Evolutionary conservation across 2,329 filamentous ascomycete genomes (phyloP), one percentile per base, ranked within the genome.

Genomic region (Alternaria gansuensis): DNA sequence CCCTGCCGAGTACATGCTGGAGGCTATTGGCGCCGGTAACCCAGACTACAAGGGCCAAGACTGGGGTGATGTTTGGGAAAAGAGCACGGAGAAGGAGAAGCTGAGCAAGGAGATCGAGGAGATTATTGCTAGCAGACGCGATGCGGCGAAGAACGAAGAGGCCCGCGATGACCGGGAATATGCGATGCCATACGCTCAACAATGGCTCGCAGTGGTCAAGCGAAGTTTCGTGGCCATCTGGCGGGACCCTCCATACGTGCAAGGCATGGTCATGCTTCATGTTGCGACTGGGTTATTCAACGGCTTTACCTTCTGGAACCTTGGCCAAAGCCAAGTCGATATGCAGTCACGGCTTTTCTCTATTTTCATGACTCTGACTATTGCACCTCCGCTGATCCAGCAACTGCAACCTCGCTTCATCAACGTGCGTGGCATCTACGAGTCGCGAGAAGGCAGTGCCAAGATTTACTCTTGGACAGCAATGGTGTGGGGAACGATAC

Each of bases 401-500:
- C 90, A 93, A 67, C 81, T 93, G 0, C 89, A 93, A 69, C 91
- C 91, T 0, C 85, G 86, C 5, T 93, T 90, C 72, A 79, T 92
- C 51, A 80, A 85, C 58, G 85, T 87, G 43, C 83, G 90, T 4
- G 82, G 85, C 31, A 82, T 94, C 26, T 95, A 91, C 78, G 80
- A 89, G 72, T 86, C 84, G 2, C 84, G 91, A 5, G 91, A 95
- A 74, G 84, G 87, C 48, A 90, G 86, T n/a, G 86, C 89, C 14
- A 92, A 92, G 74, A 92, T 92, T 26, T 95, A 94, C 77, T 88
- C 86, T 2, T 93, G 90, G 90, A 77, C 85, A 13, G 88, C 90
- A 0, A 91, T 90, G 77, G 84, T 86, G 0, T 87, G 86, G 2
- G 88, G 85, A 0, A 83, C 85, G 1, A 83, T 92, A 5, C 65